Evolutionary conservation across 108 stramenopile species (phyloP).

Genomic region (Discostella stelligeroides): DNA sequence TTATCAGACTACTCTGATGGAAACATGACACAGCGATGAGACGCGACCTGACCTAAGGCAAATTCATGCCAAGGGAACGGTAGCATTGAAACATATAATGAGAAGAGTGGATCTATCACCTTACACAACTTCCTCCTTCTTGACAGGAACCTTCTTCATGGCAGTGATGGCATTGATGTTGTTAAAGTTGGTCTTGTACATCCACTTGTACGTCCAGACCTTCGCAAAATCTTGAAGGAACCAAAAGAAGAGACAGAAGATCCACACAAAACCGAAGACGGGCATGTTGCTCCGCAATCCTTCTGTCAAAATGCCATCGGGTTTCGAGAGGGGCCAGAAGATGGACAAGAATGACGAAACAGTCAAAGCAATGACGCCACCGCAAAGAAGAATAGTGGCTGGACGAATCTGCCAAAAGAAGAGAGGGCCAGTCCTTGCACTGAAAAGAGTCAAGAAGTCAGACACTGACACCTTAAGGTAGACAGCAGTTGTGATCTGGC

Average conservation of each 20-base stretch:
- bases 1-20: no score
- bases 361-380: constrained; percentile 35
- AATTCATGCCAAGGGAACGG: no score
- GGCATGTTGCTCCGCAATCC: constrained; percentile 51
- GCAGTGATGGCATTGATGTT: neutral
- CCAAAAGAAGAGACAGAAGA: constrained; percentile 53
- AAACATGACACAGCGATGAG: no score
- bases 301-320: constrained; percentile 48
- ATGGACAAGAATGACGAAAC: constrained; percentile 51
- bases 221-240: constrained; percentile 51
- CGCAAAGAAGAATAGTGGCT: constrained; percentile 41
- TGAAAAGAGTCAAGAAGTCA: constrained; percentile 60
- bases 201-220: neutral
- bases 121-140: no score
- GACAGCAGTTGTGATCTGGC: constrained; percentile 55
- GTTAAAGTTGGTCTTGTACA: constrained; percentile 3
- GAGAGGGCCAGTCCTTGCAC: constrained; percentile 43
- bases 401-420: constrained; percentile 52
- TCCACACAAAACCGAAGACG: constrained; percentile 55
- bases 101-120: no score
- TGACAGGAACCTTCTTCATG: no score
- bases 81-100: no score
- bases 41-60: no score
- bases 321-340: constrained; percentile 41
- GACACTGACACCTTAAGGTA: constrained; percentile 66